Evolutionary conservation across 1,139 yeast species (phyloP), one percentile per base, ranked within the genome.

Genomic region (Yarrowia galli): DNA sequence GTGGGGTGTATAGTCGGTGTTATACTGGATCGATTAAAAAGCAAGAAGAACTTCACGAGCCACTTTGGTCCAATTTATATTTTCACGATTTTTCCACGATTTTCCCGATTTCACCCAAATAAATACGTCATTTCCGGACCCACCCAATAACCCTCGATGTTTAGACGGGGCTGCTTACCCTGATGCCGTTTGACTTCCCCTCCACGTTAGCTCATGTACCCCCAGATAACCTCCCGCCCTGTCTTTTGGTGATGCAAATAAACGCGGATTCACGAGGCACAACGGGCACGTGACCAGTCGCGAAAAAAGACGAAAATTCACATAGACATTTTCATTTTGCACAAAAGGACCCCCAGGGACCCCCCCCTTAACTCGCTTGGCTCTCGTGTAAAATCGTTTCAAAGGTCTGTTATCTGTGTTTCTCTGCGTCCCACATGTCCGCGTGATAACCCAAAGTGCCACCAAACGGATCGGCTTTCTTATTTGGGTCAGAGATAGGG

Each of bases 331-430:
- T 25, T 46, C n/a, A n/a, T 40, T 38, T 40, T 40, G 61, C 48
- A 54, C 61, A 54, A 54, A 54, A 54, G 61, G 61, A 54, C 61
- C 61, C 61, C 61, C 61, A 54, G 61, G 42, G 61, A 54, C 61
- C 61, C 61, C 61, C 61, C 61, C 61, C 61, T 38, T 54, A 32
- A 40, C 40, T 38, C 1, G 46, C 61, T 20, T 22, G 45, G 60
- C 38, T 36, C 20, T 36, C 32, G 60, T 22, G 60, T 16, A 53
- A 53, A 53, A 53, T 38, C 43, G 60, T 38, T 40, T 40, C 36
- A 40, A 54, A 54, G 46, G 36, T 40, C 61, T 25, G 61, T 54
- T 54, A 54, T 54, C 61, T 38, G 25, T 23, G 48, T 38, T 38
- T 40, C 36, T 25, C 28, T 54, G 61, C 61, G 32, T 54, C 46